Percentiles rank a stretch among this genome's conserved stretches.
Evolutionary conservation across 202 grass and related monocot genomes (phyloP).

Genomic region (Hordeum pubiflorum): DNA sequence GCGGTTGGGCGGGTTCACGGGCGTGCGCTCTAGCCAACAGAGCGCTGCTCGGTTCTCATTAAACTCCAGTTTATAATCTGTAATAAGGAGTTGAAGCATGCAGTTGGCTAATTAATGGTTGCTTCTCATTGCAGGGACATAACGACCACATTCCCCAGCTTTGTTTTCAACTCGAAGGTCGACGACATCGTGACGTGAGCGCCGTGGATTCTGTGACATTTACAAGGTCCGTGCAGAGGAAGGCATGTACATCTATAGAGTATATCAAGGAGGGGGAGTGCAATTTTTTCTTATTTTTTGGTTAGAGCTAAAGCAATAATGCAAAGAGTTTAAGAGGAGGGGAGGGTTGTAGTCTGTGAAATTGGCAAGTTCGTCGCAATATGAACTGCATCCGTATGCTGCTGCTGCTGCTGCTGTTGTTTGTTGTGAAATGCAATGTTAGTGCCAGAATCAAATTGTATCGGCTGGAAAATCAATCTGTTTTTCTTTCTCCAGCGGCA

Average conservation of each 20-base stretch:
- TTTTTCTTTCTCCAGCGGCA: too few species aligned
- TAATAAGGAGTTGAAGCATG: neutral
- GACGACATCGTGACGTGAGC: slow-evolving; percentile 36
- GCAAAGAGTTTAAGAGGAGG: neutral
- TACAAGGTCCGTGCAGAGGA: neutral
- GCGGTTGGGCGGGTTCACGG: too few species aligned
- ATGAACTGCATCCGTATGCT: neutral
- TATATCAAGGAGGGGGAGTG: neutral
- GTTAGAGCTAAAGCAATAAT: neutral
- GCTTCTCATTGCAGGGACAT: slow-evolving; percentile 34
- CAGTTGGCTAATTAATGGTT: slow-evolving; percentile 1
- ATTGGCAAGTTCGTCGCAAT: neutral
- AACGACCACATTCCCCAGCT: slow-evolving; percentile 52
- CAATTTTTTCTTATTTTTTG: neutral
- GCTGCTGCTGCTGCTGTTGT: neutral
- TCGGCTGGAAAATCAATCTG: neutral
- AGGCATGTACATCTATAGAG: neutral
- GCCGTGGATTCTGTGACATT: neutral
- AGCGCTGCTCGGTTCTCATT: too few species aligned
- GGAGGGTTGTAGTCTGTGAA: neutral
- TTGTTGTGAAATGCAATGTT: neutral
- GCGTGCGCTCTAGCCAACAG: too few species aligned
- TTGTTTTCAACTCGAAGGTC: slow-evolving; percentile 56
- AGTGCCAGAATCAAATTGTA: neutral
- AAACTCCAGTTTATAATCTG: neutral